Conservation (phyloP, 2,329 filamentous ascomycete species). For the Keithomyces neogunnii region DNA sequence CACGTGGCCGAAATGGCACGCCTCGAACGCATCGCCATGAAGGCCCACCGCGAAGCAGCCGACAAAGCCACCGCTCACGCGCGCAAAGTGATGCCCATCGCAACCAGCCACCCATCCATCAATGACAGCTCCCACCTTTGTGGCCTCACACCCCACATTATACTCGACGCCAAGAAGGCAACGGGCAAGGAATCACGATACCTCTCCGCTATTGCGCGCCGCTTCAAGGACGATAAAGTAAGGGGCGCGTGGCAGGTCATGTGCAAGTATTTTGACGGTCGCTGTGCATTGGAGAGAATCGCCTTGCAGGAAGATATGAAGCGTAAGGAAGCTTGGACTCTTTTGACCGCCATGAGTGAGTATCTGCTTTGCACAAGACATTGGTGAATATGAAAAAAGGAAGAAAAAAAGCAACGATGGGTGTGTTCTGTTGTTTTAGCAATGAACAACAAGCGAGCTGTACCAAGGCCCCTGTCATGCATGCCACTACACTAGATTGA, state of each 20-base stretch:
- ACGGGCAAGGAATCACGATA: conserved; percentile 71
- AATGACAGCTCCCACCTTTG: conserved; percentile 51
- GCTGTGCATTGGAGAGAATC: conserved; percentile 76
- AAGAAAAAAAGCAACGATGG: too few relatives aligned
- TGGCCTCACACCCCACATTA: conserved; percentile 54
- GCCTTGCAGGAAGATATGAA: conserved; percentile 79
- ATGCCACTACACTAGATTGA: too few relatives aligned
- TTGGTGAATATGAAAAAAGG: conserved; percentile 40
- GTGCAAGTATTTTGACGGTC: conserved; percentile 81
- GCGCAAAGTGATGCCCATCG: conserved; percentile 37
- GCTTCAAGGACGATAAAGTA: conserved; percentile 48
- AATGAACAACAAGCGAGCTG: too few relatives aligned
- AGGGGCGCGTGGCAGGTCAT: conserved; percentile 64
- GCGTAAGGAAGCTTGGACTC: conserved; percentile 68
- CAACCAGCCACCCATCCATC: conserved; percentile 45
- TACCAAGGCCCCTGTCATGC: too few relatives aligned
- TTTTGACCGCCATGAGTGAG: conserved; percentile 57
- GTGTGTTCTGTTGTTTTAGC: too few relatives aligned
- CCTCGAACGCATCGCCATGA: conserved; percentile 48
- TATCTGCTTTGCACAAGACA: conserved; percentile 60
- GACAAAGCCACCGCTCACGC: conserved; percentile 49
- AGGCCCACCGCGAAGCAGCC: conserved; percentile 44
- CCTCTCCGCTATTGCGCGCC: conserved; percentile 48
- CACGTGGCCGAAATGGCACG: conserved; percentile 54
- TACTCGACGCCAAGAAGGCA: conserved; percentile 70